Evolutionary conservation across 1,284 basidiomycete genomes (phyloP), one percentile per base, ranked within the genome.

Genomic region (Apiotrichum gracile): DNA sequence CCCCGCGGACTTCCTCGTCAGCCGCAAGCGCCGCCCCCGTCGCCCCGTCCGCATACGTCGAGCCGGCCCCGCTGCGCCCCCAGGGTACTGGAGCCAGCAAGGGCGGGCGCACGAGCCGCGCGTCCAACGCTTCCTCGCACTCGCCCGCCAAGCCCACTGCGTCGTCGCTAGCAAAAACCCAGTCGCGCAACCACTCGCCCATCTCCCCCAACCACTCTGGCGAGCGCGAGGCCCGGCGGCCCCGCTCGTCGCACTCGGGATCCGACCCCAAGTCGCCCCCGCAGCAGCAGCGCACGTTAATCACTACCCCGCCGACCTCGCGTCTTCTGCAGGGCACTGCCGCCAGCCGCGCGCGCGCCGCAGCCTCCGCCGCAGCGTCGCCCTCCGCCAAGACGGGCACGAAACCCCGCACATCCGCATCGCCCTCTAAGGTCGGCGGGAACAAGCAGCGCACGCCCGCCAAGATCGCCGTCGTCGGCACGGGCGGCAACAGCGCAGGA

Each of bases 291-390:
- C 40, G 52, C 13, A 51, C 46, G 2, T 22, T 38, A 16, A 26
- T 29, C 14, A 27, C 38, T n/a, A 40, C 45, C 17, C 44, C 52
- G 16, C 40, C 46, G 9, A 49, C 41, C 14, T 52, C 50, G 8
- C 47, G 57, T 9, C 51, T 59, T 16, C 33, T 59, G 44, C 57
- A 55, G 53, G 57, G 57, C 17, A 59, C 57, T 0, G 57, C 57
- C 1, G 47, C 53, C 17, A 49, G 46, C 27, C 57, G 57, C 14
- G 57, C 57, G 13, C 53, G 57, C 5, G 57, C 52, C 1, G 57
- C 57, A 0, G 57, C 53, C 1, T 49, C 44, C 1, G 44, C 44
- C 16, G 43, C 47, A 6, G 8, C 38, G n/a, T 25, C 47, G 19
- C 16, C 47, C 4, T 25, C 27, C 4, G n/a, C 19, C 19, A 49